These are phyloP conservation scores for Cordyceps fumosorosea DNA, from an alignment of 2,329 filamentous ascomycete species.

Conservation along the genomic window DNA sequence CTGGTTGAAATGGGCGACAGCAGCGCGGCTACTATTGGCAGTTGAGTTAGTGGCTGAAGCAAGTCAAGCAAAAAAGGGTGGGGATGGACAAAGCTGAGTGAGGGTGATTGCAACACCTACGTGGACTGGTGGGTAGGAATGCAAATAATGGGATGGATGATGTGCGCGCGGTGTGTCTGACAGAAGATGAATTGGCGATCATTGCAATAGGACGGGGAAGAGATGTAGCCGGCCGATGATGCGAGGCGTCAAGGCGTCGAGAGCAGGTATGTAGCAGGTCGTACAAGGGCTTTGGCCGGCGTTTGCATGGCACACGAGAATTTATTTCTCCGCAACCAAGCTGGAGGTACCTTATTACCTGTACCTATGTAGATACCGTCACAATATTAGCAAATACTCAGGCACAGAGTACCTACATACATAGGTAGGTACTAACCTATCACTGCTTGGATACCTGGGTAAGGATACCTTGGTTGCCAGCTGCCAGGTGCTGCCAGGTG, in stretches of 20 bases:
- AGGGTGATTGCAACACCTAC: conserved; percentile 6
- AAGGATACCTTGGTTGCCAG: neutral
- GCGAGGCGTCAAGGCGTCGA: conserved; percentile 1
- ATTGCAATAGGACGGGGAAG: neutral
- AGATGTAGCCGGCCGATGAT: neutral
- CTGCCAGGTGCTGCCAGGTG: neutral
- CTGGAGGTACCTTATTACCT: too few relatives aligned
- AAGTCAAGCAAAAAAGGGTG: neutral
- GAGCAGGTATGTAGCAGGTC: neutral
- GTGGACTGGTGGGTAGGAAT: neutral
- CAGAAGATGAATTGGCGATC: neutral
- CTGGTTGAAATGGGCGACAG: neutral
- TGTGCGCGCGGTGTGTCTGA: neutral
- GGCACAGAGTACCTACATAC: too few relatives aligned
- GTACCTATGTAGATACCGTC: too few relatives aligned
- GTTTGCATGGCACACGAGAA: neutral
- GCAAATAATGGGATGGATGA: neutral
- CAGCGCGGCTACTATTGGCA: neutral
- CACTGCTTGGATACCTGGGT: too few relatives aligned
- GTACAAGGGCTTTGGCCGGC: neutral
- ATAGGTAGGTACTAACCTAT: too few relatives aligned
- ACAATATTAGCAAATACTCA: too few relatives aligned
- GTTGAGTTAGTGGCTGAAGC: conserved; percentile 1
- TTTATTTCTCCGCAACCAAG: neutral
- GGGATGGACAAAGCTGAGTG: neutral